These are phyloP conservation scores for Mycena floridula DNA, from an alignment of 768 basidiomycete species.

Conservation along the genomic window DNA sequence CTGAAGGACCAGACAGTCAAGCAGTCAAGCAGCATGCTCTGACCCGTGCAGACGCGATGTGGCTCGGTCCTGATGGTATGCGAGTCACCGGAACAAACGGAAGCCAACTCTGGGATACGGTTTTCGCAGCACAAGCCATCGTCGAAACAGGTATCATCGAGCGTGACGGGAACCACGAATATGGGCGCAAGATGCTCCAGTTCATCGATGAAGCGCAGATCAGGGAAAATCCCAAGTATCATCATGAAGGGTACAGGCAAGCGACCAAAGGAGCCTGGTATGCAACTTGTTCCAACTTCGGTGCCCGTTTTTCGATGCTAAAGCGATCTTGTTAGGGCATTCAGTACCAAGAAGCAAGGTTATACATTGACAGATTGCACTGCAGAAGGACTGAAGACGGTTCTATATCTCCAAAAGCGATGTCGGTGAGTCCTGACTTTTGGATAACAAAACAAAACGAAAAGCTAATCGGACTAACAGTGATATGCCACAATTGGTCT, in stretches of 20 bases:
- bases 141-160: conserved; percentile 75
- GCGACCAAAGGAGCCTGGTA: conserved; percentile 57
- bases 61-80: conserved; percentile 85
- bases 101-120: too few relatives aligned
- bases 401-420: conserved; percentile 75
- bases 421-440: not conserved
- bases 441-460: too few relatives aligned
- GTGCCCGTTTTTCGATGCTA: too few relatives aligned
- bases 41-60: conserved; percentile 88
- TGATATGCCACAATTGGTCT: conserved; percentile 55
- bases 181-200: conserved; percentile 54
- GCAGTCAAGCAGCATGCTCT: conserved; percentile 70
- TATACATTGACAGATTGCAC: conserved; percentile 96
- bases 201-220: conserved; percentile 79
- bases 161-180: conserved; percentile 61
- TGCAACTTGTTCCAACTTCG: too few relatives aligned
- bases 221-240: conserved; percentile 60
- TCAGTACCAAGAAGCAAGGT: conserved; percentile 87
- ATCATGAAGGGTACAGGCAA: conserved; percentile 58
- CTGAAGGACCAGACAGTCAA: conserved; percentile 71
- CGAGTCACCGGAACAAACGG: conserved; percentile 96
- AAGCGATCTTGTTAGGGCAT: too few relatives aligned
- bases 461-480: conserved; percentile 20
- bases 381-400: conserved; percentile 89
- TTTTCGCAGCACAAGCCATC: conserved; percentile 87